These are phyloP conservation scores for Paradendryphiella salina DNA, from an alignment of 2,329 filamentous ascomycete species.

Conservation along the genomic window DNA sequence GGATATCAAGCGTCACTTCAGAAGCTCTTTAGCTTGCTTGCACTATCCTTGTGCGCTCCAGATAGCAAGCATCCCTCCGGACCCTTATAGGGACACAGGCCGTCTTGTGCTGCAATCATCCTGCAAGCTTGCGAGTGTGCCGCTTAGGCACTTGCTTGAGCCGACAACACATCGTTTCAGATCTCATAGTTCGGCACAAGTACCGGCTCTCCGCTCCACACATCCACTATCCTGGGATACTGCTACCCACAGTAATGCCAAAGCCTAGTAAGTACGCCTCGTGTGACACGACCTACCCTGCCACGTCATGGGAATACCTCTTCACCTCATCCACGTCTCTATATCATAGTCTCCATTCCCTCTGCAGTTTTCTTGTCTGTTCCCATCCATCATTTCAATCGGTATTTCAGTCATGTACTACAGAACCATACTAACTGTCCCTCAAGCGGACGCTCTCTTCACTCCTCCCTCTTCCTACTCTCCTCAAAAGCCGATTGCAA, in stretches of 20 bases:
- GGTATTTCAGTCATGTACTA: slow-evolving; percentile 39
- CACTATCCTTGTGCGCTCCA: slow-evolving; percentile 38
- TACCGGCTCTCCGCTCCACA: slow-evolving; percentile 40
- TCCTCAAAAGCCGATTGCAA: slow-evolving; percentile 44
- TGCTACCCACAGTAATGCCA: slow-evolving; percentile 48
- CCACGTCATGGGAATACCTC: slow-evolving; percentile 40
- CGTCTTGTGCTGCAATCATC: slow-evolving; percentile 46
- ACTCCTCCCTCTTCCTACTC: slow-evolving; percentile 49
- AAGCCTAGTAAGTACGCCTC: slow-evolving; percentile 46
- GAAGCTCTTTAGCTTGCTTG: slow-evolving; percentile 40
- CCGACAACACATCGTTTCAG: slow-evolving; percentile 46
- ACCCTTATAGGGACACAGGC: slow-evolving; percentile 45
- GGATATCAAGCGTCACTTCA: slow-evolving; percentile 33
- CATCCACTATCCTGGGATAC: slow-evolving; percentile 43
- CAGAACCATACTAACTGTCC: slow-evolving; percentile 46
- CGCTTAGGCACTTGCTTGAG: slow-evolving; percentile 43
- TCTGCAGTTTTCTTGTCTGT: slow-evolving; percentile 7
- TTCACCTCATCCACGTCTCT: slow-evolving; percentile 20
- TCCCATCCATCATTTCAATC: slow-evolving; percentile 19
- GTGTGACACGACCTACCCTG: slow-evolving; percentile 36
- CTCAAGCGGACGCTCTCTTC: slow-evolving; percentile 49
- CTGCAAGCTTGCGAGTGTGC: slow-evolving; percentile 39
- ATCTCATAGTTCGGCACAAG: slow-evolving; percentile 42
- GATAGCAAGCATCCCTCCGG: slow-evolving; percentile 39
- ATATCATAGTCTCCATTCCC: slow-evolving; percentile 27